phyloP scores from a whole-genome alignment of 1,139 yeast species.

The Kluyveromyces sp. region DNA sequence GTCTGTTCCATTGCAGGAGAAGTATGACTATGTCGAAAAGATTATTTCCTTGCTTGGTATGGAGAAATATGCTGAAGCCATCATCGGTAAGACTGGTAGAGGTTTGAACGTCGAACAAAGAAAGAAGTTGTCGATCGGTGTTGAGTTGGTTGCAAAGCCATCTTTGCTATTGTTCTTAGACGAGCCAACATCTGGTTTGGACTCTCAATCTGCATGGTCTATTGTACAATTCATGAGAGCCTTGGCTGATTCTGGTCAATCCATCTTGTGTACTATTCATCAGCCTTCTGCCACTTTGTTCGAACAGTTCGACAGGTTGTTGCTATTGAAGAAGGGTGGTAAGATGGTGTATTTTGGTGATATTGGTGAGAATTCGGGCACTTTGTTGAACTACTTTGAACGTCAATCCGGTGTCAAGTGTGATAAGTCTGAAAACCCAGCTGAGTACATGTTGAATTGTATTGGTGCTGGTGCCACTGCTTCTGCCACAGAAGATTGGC shows the following conservation, averaged over 20 bases:
- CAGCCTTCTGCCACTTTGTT: constrained; percentile 72
- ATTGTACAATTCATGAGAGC: constrained; percentile 55
- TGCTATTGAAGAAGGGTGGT: constrained; percentile 70
- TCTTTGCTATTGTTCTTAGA: constrained; percentile 68
- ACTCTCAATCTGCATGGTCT: constrained; percentile 69
- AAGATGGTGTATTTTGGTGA: constrained; percentile 63
- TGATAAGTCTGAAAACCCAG: constrained; percentile 50
- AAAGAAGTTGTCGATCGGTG: constrained; percentile 73
- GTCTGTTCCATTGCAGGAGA: constrained; percentile 42
- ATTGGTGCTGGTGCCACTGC: constrained; percentile 62
- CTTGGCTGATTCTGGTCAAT: constrained; percentile 52
- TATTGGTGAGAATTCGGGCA: constrained; percentile 47
- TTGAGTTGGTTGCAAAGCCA: constrained; percentile 67
- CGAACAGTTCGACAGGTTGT: constrained; percentile 54
- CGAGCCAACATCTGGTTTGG: constrained; percentile 87
- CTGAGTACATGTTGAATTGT: constrained; percentile 57
- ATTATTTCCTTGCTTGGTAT: constrained; percentile 50
- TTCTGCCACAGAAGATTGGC: constrained; percentile 41
- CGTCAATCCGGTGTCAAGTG: constrained; percentile 44
- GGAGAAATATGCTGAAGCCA: constrained; percentile 56
- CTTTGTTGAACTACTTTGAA: constrained; percentile 51
- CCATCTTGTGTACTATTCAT: constrained; percentile 74
- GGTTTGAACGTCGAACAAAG: constrained; percentile 91
- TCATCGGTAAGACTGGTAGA: constrained; percentile 53
- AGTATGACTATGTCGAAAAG: constrained; percentile 52